These are phyloP conservation scores for Pilatotrama ljubarskyi DNA, from an alignment of 768 basidiomycete species.

Conservation along the genomic window DNA sequence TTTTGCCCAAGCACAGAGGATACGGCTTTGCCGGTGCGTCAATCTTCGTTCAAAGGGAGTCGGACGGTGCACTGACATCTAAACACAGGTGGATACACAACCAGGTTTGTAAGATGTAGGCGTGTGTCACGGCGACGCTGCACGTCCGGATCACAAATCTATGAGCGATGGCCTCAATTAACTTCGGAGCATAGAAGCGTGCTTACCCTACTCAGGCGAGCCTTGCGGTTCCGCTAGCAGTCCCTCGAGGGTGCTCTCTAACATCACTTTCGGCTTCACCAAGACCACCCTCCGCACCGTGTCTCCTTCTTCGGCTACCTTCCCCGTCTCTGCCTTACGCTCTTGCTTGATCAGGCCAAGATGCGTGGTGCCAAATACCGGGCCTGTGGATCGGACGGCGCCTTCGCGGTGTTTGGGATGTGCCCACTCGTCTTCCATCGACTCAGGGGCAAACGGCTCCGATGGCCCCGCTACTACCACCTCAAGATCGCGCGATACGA, in stretches of 20 bases:
- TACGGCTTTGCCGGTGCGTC: too few relatives aligned
- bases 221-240: neutral
- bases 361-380: neutral
- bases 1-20: too few relatives aligned
- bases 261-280: slow-evolving; percentile 8
- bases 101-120: too few relatives aligned
- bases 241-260: neutral
- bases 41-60: too few relatives aligned
- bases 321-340: neutral
- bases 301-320: neutral
- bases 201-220: neutral
- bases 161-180: too few relatives aligned
- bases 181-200: neutral
- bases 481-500: slow-evolving; percentile 10
- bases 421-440: slow-evolving; percentile 18
- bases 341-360: slow-evolving; percentile 3
- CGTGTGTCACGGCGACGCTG: too few relatives aligned
- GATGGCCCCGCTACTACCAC: neutral
- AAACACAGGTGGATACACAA: too few relatives aligned
- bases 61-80: too few relatives aligned
- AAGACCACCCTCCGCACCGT: neutral
- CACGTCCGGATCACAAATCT: too few relatives aligned
- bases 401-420: neutral
- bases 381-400: neutral
- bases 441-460: neutral